phyloP scores from a whole-genome alignment of 352 stramenopile species.

The Globisporangium nunn region DNA sequence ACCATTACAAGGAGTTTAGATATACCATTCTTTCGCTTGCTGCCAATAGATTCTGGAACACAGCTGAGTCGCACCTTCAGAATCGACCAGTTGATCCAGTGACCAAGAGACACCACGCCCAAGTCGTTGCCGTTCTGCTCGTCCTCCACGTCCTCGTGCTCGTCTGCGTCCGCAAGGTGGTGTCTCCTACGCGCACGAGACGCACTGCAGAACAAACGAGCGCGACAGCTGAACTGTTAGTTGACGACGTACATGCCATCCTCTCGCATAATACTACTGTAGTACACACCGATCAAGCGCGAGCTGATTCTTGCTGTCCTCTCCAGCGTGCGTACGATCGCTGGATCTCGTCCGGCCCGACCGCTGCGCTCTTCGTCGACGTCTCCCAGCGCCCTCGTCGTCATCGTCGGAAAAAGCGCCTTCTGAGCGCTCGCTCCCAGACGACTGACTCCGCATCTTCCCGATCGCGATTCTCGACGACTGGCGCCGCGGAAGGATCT shows the following conservation, averaged over 20 bases:
- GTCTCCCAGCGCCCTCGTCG: conserved; percentile 3
- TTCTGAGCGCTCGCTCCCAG: conserved; percentile 36
- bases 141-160: conserved; percentile 25
- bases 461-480: conserved; percentile 79
- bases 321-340: conserved; percentile 1
- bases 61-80: conserved; percentile 26
- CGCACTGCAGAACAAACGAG: conserved; percentile 28
- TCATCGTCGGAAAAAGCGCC: conserved; percentile 21
- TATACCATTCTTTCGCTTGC: not conserved
- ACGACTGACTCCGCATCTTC: conserved; percentile 65
- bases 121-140: conserved; percentile 22
- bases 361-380: not conserved
- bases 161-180: conserved; percentile 30
- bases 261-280: not conserved
- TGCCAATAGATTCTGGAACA: not conserved
- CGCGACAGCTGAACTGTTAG: not conserved
- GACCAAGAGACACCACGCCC: conserved; percentile 9
- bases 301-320: conserved; percentile 21
- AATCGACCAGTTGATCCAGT: conserved; percentile 72
- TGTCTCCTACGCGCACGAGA: conserved; percentile 57
- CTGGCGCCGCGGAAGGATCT: conserved; percentile 70
- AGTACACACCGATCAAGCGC: conserved; percentile 48
- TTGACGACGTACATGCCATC: not conserved
- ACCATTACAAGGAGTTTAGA: too few relatives aligned
- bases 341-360: conserved; percentile 9